Evolutionary conservation across 2,329 filamentous ascomycete species (phyloP).

Genomic region (Sclerotinia trifoliorum): DNA sequence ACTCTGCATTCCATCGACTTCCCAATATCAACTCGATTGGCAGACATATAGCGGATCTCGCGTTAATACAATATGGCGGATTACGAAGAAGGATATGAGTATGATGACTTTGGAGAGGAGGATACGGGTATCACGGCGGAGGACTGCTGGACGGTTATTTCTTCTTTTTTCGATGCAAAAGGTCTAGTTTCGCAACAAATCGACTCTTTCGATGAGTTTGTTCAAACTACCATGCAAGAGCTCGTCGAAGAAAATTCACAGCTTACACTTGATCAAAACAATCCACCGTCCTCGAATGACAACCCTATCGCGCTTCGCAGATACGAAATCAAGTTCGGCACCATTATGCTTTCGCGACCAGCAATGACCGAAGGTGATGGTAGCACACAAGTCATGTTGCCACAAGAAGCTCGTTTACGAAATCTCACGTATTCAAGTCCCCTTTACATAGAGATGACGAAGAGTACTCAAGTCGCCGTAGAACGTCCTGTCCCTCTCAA

Average conservation of each 20-base stretch:
- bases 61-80: conserved; percentile 37
- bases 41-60: conserved; percentile 8
- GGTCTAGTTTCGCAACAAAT: conserved; percentile 96
- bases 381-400: conserved; percentile 78
- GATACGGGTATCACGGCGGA: conserved; percentile 80
- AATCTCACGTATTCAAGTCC: conserved; percentile 95
- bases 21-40: background rate
- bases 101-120: conserved; percentile 67
- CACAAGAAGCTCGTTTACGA: conserved; percentile 91
- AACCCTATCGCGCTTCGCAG: conserved; percentile 81
- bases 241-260: conserved; percentile 89
- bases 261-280: conserved; percentile 90
- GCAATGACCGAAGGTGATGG: conserved; percentile 93
- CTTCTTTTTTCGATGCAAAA: conserved; percentile 93
- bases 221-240: conserved; percentile 89
- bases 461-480: conserved; percentile 78
- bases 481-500: conserved; percentile 67
- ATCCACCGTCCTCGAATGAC: conserved; percentile 72
- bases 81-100: conserved; percentile 59
- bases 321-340: conserved; percentile 93
- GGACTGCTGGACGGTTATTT: conserved; percentile 98
- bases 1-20: conserved; percentile 4
- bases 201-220: conserved; percentile 97
- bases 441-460: conserved; percentile 84
- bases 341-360: conserved; percentile 82